Evolutionary conservation across 192 early-diverging fungal genomes (phyloP).

Genomic region (Entomortierella lignicola): DNA sequence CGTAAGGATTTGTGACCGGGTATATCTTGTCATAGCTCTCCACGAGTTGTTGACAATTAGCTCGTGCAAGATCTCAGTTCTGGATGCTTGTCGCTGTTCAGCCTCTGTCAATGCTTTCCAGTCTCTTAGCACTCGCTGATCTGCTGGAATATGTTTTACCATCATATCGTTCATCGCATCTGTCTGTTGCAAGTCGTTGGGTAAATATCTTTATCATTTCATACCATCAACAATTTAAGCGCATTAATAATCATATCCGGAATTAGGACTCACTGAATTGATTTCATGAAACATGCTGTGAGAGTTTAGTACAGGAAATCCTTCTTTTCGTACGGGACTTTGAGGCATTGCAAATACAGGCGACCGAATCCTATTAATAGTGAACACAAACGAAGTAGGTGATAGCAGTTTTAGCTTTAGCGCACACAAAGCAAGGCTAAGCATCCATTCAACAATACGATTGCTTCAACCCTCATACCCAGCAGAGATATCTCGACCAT

Average conservation of each 20-base stretch:
- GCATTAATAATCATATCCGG: not conserved
- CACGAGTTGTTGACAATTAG: conserved; percentile 62
- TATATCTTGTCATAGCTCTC: conserved; percentile 59
- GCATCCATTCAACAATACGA: too few relatives aligned
- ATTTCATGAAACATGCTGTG: conserved; percentile 62
- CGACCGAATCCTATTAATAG: conserved; percentile 22
- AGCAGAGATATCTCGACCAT: conserved; percentile 6
- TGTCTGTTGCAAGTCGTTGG: conserved; percentile 20
- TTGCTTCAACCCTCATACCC: conserved; percentile 11
- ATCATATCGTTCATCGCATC: conserved; percentile 60
- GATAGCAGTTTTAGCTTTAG: not conserved
- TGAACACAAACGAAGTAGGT: not conserved
- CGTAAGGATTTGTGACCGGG: conserved; percentile 55
- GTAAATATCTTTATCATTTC: not conserved
- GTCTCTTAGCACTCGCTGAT: conserved; percentile 56
- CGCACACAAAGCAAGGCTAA: not conserved
- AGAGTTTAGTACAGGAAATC: conserved; percentile 27
- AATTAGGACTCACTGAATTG: conserved; percentile 48
- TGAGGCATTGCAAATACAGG: conserved; percentile 31
- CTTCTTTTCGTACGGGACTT: conserved; percentile 32
- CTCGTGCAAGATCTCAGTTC: conserved; percentile 49
- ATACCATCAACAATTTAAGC: not conserved
- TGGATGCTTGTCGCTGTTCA: conserved; percentile 47
- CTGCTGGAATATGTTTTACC: conserved; percentile 57
- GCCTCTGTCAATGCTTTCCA: conserved; percentile 40